A percentile compares a stretch with the other conserved stretches of the same genome.
These are phyloP conservation scores for Crucihimalaya himalaica DNA, from an alignment of 345 rosid species.

Conservation along the genomic window DNA sequence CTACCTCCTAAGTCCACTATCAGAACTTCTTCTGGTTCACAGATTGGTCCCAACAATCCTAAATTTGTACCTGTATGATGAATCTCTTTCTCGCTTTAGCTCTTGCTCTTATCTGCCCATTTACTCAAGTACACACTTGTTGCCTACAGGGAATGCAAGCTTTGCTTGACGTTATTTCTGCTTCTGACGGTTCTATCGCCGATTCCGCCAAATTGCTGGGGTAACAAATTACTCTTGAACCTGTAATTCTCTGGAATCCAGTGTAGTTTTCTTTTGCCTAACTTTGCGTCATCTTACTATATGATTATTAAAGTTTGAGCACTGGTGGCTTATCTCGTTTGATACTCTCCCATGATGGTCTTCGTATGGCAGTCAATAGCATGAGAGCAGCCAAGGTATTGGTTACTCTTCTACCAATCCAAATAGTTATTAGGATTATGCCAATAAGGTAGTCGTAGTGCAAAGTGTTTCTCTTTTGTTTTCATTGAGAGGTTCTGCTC, in stretches of 20 bases:
- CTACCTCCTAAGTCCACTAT: slow-evolving; percentile 77
- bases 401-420: background rate
- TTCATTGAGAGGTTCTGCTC: background rate
- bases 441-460: background rate
- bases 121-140: background rate
- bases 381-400: slow-evolving; percentile 75
- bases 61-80: slow-evolving; percentile 67
- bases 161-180: slow-evolving; percentile 69
- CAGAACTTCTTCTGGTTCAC: slow-evolving; percentile 73
- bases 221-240: slow-evolving; percentile 38
- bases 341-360: slow-evolving; percentile 83
- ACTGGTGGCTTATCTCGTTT: slow-evolving; percentile 91
- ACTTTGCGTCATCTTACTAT: background rate
- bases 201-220: slow-evolving; percentile 78
- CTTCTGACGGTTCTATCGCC: slow-evolving; percentile 79
- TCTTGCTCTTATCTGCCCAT: background rate
- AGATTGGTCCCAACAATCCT: slow-evolving; percentile 91
- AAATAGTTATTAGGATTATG: background rate
- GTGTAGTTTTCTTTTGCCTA: background rate
- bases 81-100: background rate
- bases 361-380: slow-evolving; percentile 78
- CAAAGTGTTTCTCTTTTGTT: background rate
- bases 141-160: slow-evolving; percentile 84
- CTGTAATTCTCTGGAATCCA: background rate
- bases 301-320: slow-evolving; percentile 62